Conservation (phyloP, 192 early-diverging fungal genomes). For the Coemansia umbellata region DNA sequence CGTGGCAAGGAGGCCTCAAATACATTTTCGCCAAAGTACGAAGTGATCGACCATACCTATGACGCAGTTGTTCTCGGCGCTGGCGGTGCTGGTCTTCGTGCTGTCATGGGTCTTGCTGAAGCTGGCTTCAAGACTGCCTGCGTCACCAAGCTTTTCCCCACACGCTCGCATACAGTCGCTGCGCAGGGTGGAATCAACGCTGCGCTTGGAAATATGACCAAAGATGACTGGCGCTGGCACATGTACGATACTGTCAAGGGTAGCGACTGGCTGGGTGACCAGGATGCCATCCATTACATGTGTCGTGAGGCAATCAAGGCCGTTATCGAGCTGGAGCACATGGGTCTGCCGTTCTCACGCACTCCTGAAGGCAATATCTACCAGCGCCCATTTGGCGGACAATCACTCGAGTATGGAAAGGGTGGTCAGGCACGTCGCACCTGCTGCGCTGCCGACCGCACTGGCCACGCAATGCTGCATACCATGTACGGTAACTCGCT, state of each 20-base stretch:
- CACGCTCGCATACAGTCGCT: conserved; percentile 96
- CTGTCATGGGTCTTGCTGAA: conserved; percentile 94
- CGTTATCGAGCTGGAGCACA: conserved; percentile 97
- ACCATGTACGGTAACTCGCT: conserved; percentile 97
- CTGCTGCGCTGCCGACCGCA: conserved; percentile 97
- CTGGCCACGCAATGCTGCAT: conserved; percentile 96
- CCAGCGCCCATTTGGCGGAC: conserved; percentile 98
- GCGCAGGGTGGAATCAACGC: conserved; percentile 99
- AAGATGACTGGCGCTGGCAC: conserved; percentile 99
- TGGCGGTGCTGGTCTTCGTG: conserved; percentile 96
- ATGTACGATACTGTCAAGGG: conserved; percentile 99
- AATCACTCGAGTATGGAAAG: conserved; percentile 93
- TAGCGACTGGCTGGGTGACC: conserved; percentile 98
- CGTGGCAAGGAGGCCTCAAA: conserved; percentile 65
- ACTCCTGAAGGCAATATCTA: conserved; percentile 97
- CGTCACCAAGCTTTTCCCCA: conserved; percentile 98
- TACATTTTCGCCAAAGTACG: conserved; percentile 65
- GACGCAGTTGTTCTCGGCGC: conserved; percentile 99
- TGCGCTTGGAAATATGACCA: conserved; percentile 97
- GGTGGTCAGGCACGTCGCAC: conserved; percentile 98
- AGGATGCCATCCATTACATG: conserved; percentile 99
- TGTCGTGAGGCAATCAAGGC: conserved; percentile 94
- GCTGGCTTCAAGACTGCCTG: conserved; percentile 96
- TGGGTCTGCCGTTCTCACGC: conserved; percentile 96
- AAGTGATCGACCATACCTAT: conserved; percentile 96